These are phyloP conservation scores for Rhodotorula sp. DNA, from an alignment of 1,284 basidiomycete species.

Conservation along the genomic window DNA sequence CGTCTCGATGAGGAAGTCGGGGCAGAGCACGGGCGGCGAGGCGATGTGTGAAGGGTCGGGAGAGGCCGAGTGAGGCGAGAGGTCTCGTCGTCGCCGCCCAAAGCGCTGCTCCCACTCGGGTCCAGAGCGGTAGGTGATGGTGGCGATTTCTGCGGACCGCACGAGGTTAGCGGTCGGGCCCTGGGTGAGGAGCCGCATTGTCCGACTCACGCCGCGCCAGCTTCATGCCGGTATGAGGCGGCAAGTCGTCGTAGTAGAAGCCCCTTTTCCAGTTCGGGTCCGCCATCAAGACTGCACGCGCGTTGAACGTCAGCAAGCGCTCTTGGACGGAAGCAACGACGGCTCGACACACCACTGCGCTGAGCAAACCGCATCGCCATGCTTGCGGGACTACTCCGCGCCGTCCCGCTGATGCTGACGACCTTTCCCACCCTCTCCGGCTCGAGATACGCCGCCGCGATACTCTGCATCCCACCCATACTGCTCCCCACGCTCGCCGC, in stretches of 20 bases:
- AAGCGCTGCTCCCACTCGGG: constrained; percentile 99
- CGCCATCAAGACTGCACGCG: constrained; percentile 81
- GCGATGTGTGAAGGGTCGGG: constrained; percentile 27
- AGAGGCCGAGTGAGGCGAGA: constrained; percentile 15
- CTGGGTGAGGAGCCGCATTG: neutral
- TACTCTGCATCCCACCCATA: constrained; percentile 98
- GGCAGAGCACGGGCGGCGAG: constrained; percentile 66
- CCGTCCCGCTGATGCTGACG: constrained; percentile 91
- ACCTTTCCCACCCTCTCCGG: constrained; percentile 84
- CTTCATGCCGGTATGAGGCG: constrained; percentile 98
- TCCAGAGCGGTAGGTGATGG: constrained; percentile 97
- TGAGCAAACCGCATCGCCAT: constrained; percentile 97
- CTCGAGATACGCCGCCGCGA: constrained; percentile 91
- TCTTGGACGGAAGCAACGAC: neutral
- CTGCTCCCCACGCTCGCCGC: constrained; percentile 91
- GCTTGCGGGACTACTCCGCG: constrained; percentile 82
- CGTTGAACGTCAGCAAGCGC: no score
- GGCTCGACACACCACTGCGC: constrained; percentile 68
- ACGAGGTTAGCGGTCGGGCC: neutral
- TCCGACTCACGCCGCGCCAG: constrained; percentile 78
- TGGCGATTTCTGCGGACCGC: constrained; percentile 77
- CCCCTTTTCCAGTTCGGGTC: constrained; percentile 99
- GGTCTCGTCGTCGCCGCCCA: constrained; percentile 66
- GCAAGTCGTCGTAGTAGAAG: constrained; percentile 92
- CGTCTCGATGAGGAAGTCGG: constrained; percentile 97